Base-by-base conservation (phyloP, 1,139 yeast species). In the Candida sanyaensis region DNA sequence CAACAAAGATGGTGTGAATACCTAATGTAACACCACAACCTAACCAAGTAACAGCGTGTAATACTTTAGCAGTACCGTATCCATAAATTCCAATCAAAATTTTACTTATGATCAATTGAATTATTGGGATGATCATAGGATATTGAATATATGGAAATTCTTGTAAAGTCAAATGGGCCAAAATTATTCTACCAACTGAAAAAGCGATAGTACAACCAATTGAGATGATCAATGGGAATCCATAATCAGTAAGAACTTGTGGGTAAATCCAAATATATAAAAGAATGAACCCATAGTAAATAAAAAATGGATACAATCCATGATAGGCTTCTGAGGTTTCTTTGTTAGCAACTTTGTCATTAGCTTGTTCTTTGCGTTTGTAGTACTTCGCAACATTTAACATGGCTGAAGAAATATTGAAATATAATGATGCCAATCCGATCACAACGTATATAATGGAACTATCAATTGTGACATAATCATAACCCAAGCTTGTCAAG, bases 121-220 rank as follows among this genome's bases (percentile, higher is more conserved):
- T 60, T 1, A 73, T 31, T 17, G 97, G 97, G 29, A 86, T 71
- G 43, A 81, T 72, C 77, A 84, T 78, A 38, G 96, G 90, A 29
- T 84, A 78, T 52, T 89, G 88, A 51, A 78, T 57, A 64, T 75
- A 69, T 43, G 98, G 98, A 75, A 88, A 92, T 3, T 69, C 60
- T 62, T 89, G 96, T 49, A 79, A 69, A 0, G 97, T 90, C 59
- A 92, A 81, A 66, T 92, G 97, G 3, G 91, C 95, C 50, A 88
- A 76, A 60, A 92, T 92, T 57, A 92, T 89, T 62, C 96, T 80
- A 4, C 98, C 98, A 21, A 92, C 97, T 1, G 83, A 75, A 59
- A 89, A 86, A 0, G 98, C 97, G 59, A 87, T 71, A 1, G 88
- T 77, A 34, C 86, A 75, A 4, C 97, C 97, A 55, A 86, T 80